Base-by-base conservation (phyloP, 371 early-diverging fungal genomes). In the Polyrhizophydium stewartii region DNA sequence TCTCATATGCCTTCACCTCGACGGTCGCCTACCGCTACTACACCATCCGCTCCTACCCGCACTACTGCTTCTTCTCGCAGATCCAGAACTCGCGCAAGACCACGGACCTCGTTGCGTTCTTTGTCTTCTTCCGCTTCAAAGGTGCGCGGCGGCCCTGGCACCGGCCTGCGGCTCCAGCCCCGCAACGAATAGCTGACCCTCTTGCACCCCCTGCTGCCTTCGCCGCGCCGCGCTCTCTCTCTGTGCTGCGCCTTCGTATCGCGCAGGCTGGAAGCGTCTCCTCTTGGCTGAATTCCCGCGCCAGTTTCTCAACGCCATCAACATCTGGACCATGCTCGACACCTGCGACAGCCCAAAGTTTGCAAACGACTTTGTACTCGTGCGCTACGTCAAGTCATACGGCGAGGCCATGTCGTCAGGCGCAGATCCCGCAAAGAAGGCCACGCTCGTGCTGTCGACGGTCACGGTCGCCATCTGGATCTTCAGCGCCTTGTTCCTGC, bases 251-350 rank as follows among this genome's bases (percentile, higher is more conserved):
- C 30, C 19, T 41, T 28, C 31, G 58, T n/a, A n/a, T n/a, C n/a
- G 32, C 41, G 76, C 84, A 81, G 88, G 88, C 50, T 92, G 94
- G 93, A 92, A 91, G 70, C 83, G 90, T 49, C 72, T 92, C 0
- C 63, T 94, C 50, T 79, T 94, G 56, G 92, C 94, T 56, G 92
- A 92, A 63, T 82, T 89, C 9, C 93, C 92, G 21, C 87, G 92
- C 51, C 90, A 90, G 67, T 83, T 87, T 37, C 83, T 93, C 65
- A 85, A 83, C 68, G 70, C 71, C 10, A 57, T 82, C 41, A 73
- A 75, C 57, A 64, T 89, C 32, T 66, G 47, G 46, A 27, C 50
- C 25, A n/a, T 31, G 25, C 46, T 45, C 21, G 46, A 58, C 13
- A 24, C 30, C 9, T 33, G 35, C n/a, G n/a, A n/a, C n/a, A 5